These are phyloP conservation scores for Globisporangium uncinulatum DNA, from an alignment of 352 stramenopile genomes.

Conservation along the genomic window DNA sequence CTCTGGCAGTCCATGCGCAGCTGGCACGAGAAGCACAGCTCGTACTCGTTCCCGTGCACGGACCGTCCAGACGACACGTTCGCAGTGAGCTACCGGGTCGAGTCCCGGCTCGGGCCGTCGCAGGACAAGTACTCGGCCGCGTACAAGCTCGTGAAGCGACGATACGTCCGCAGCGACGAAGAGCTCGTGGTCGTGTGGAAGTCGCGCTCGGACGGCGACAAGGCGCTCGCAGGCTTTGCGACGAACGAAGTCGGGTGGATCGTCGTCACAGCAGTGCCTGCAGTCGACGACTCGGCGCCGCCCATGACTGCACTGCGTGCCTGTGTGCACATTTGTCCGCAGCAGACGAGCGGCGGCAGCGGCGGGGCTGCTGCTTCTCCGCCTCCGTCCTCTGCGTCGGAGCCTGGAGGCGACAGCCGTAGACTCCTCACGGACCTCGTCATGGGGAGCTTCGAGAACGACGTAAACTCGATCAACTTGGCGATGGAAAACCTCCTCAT, in stretches of 20 bases:
- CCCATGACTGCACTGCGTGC: constrained; percentile 8
- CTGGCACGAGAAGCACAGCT: constrained; percentile 8
- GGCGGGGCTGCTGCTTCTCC: neutral
- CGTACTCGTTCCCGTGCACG: constrained; percentile 5
- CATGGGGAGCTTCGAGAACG: constrained; percentile 11
- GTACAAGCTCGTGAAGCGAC: constrained; percentile 15
- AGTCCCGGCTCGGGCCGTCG: neutral
- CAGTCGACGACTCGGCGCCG: neutral
- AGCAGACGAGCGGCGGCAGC: neutral
- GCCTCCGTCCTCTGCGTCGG: too few species aligned
- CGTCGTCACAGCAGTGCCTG: constrained; percentile 4
- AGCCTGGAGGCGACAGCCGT: neutral
- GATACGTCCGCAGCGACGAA: constrained; percentile 9
- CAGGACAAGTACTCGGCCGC: constrained; percentile 6
- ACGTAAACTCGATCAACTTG: constrained; percentile 18
- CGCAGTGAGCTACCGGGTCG: constrained; percentile 11
- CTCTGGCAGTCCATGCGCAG: constrained; percentile 14
- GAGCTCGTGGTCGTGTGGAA: constrained; percentile 12
- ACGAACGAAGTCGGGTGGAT: constrained; percentile 13
- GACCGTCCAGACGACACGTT: constrained; percentile 13
- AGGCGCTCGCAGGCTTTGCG: constrained; percentile 6
- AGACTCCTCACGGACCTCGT: constrained; percentile 4
- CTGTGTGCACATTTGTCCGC: constrained; percentile 10
- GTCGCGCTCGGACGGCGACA: constrained; percentile 10
- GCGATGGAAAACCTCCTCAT: constrained; percentile 13